These are phyloP conservation scores for Adansonia gregorii DNA, from an alignment of 441 rosid species.

Conservation along the genomic window DNA sequence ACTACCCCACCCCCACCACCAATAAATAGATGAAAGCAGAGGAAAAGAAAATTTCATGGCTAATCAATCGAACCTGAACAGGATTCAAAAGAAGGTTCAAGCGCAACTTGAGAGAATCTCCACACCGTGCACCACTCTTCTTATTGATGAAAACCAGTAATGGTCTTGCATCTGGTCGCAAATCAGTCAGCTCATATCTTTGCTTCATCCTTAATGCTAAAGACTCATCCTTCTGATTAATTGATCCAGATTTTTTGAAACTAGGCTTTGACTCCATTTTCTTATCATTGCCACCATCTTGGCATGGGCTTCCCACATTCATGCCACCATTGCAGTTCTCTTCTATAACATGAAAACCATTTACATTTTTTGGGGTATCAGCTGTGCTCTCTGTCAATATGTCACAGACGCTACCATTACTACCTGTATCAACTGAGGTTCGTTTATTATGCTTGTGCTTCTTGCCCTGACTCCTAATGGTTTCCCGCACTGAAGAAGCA, in stretches of 20 bases:
- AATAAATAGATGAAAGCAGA: neutral
- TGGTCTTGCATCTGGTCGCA: slow-evolving; percentile 90
- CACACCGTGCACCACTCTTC: slow-evolving; percentile 96
- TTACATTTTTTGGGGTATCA: slow-evolving; percentile 47
- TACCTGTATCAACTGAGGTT: slow-evolving; percentile 56
- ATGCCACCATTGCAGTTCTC: slow-evolving; percentile 55
- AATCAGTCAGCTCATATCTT: slow-evolving; percentile 78
- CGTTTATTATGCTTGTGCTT: slow-evolving; percentile 71
- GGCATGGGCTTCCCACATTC: slow-evolving; percentile 39
- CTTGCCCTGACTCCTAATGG: slow-evolving; percentile 86
- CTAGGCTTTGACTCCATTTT: slow-evolving; percentile 53
- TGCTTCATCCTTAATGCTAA: slow-evolving; percentile 66
- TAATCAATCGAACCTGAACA: slow-evolving; percentile 69
- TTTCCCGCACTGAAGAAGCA: slow-evolving; percentile 93
- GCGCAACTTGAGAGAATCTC: slow-evolving; percentile 81
- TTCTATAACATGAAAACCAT: slow-evolving; percentile 51
- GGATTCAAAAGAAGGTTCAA: slow-evolving; percentile 92
- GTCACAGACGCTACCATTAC: slow-evolving; percentile 57
- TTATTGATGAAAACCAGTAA: slow-evolving; percentile 91
- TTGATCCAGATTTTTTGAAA: slow-evolving; percentile 68
- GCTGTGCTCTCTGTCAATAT: slow-evolving; percentile 62
- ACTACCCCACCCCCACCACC: neutral
- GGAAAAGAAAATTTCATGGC: neutral
- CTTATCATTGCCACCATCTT: slow-evolving; percentile 48
- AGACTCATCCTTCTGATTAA: slow-evolving; percentile 74